Percentiles rank a stretch among this genome's conserved stretches.
Conservation (phyloP, 768 basidiomycete genomes). For the Boletellus sp. region DNA sequence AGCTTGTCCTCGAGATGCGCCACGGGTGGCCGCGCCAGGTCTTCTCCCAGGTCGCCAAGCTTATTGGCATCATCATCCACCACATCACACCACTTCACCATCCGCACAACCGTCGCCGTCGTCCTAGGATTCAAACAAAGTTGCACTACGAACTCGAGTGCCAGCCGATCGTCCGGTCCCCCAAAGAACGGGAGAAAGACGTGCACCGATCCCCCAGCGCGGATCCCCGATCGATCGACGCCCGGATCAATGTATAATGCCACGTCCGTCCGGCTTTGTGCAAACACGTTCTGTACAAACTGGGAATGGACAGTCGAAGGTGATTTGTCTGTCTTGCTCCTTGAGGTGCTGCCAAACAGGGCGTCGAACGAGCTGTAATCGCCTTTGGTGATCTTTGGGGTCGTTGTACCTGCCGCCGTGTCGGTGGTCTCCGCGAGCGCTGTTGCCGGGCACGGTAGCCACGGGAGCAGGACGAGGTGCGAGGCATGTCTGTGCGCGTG, state of each 20-base stretch:
- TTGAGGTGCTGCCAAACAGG: conserved; percentile 42
- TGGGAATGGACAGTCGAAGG: conserved; percentile 66
- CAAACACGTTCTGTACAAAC: conserved; percentile 80
- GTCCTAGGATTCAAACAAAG: conserved; percentile 67
- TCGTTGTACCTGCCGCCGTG: not conserved
- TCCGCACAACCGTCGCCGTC: conserved; percentile 70
- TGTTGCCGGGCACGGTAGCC: conserved; percentile 49
- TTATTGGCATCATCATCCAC: conserved; percentile 1
- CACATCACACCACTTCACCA: conserved; percentile 47
- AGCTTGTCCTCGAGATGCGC: conserved; percentile 23
- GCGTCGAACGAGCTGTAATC: conserved; percentile 68
- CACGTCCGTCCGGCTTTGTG: conserved; percentile 67
- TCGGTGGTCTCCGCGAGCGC: conserved; percentile 2
- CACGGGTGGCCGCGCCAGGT: conserved; percentile 20
- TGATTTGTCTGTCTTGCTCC: conserved; percentile 34
- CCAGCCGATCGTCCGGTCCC: conserved; percentile 90
- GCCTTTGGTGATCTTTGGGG: conserved; percentile 13
- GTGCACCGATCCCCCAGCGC: conserved; percentile 45
- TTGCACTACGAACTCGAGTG: conserved; percentile 81
- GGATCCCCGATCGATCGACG: conserved; percentile 22
- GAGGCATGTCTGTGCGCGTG: conserved; percentile 45
- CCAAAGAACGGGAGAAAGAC: conserved; percentile 91
- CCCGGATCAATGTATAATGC: conserved; percentile 79
- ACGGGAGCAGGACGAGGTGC: conserved; percentile 81
- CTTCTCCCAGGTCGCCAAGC: not conserved